Base-by-base conservation (phyloP, 169 alveolate species). In the Theileria equi region DNA sequence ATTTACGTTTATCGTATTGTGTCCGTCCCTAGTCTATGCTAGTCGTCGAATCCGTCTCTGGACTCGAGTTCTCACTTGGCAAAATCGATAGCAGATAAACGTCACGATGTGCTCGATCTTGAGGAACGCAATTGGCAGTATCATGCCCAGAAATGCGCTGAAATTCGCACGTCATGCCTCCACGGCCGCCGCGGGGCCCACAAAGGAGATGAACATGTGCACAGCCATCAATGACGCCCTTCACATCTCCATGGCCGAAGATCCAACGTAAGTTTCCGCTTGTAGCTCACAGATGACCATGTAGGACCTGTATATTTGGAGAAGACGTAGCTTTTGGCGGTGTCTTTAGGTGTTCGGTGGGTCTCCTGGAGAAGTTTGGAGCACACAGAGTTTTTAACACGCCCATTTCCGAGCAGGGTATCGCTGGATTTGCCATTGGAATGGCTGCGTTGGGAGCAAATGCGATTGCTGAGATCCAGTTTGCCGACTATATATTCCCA, bases 261-360 rank as follows among this genome's bases (percentile, higher is more conserved):
- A 95, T 70, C 90, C 95, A 66, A 89, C 90, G 94, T 90, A 82
- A 29, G 88, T 78, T 11, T 25, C 43, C 38, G 19, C 16, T 5
- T 47, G 50, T 11, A 19, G 28, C 10, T 11, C 21, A 3, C 57
- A 25, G 11, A 48, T 17, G 47, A 10, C 50, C 4, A 45, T 59
- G 25, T 28, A 84, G 85, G n/a, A 78, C 95, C 5, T 58, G 88
- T 54, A 80, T 96, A 28, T 94, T 96, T 79, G 99, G 99, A 49
- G 99, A 96, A 79, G 99, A 96, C 78, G 98, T 96, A 32, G 98
- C 98, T 19, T 96, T 96, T 73, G 99, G 99, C n/a, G 99, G 99
- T 0, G 99, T 96, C 5, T 96, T 96, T 82, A 90, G 99, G 50
- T 93, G 97, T 85, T 91, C 98, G 17, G 90, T 93, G 44, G 98